A percentile compares a stretch with the other conserved stretches of the same genome.
phyloP scores from a whole-genome alignment of 1,139 yeast species.

The Candida glucosophila region DNA sequence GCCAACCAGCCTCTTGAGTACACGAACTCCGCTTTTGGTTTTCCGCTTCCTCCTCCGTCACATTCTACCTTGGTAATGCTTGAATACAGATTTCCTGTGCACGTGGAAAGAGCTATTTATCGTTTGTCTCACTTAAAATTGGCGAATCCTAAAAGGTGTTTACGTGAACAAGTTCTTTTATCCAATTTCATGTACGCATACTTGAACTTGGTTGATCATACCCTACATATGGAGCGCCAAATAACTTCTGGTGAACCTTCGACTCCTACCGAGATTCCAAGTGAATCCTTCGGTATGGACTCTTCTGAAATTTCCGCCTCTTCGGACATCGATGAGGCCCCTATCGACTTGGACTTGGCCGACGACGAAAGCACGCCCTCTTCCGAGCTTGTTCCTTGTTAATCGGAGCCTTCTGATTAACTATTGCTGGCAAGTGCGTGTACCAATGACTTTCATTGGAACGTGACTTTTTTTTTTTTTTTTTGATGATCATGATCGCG shows the following conservation, averaged over 20 bases:
- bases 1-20: conserved; percentile 69
- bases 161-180: conserved; percentile 82
- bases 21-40: conserved; percentile 79
- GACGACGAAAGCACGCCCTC: no score
- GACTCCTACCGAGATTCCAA: no score
- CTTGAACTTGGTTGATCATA: conserved; percentile 86
- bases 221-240: conserved; percentile 62
- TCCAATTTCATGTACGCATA: conserved; percentile 98
- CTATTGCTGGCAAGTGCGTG: no score
- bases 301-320: no score
- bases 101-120: conserved; percentile 92
- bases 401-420: no score
- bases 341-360: no score
- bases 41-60: conserved; percentile 75
- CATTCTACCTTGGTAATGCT: conserved; percentile 69
- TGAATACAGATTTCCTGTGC: conserved; percentile 83
- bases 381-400: no score
- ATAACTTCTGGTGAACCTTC: conserved; percentile 7
- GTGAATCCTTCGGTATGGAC: no score
- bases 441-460: no score
- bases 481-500: no score
- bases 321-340: no score
- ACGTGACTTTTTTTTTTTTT: no score
- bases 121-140: conserved; percentile 84
- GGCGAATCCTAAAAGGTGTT: conserved; percentile 87